Evolutionary conservation across 768 basidiomycete genomes (phyloP).

Genomic region (Lactarius indigo): DNA sequence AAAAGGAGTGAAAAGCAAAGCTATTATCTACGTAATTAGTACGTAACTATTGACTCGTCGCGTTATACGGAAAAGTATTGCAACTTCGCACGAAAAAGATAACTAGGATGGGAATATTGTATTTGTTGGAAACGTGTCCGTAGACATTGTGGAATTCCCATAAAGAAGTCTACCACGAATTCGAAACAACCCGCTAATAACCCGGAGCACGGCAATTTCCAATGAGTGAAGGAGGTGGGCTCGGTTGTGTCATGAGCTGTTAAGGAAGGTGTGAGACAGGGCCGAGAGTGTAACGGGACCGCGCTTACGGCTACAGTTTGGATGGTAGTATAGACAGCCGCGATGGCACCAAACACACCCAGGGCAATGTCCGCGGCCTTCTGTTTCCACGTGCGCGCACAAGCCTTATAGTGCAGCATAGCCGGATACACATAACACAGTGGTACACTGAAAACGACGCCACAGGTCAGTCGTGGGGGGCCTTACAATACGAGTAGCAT

Average conservation of each 20-base stretch:
- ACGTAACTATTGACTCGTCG: too few species aligned
- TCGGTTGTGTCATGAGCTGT: slow-evolving; percentile 24
- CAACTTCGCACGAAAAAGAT: neutral
- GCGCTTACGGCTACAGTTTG: slow-evolving; percentile 68
- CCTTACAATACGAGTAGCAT: neutral
- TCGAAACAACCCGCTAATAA: neutral
- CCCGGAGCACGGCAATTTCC: slow-evolving; percentile 13
- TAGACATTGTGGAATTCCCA: neutral
- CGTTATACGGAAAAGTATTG: neutral
- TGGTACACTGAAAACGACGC: slow-evolving; percentile 58
- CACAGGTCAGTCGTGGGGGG: neutral
- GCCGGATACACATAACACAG: slow-evolving; percentile 93
- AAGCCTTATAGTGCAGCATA: slow-evolving; percentile 88
- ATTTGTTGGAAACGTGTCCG: neutral
- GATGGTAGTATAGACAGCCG: slow-evolving; percentile 72
- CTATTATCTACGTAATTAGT: too few species aligned
- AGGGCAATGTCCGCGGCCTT: slow-evolving; percentile 68
- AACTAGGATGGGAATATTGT: neutral
- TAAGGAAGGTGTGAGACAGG: neutral
- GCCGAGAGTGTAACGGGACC: neutral
- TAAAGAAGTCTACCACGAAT: neutral
- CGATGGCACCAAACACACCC: slow-evolving; percentile 69
- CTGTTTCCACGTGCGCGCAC: slow-evolving; percentile 64
- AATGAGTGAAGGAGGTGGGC: slow-evolving; percentile 12
- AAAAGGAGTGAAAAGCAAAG: too few species aligned